phyloP scores from a whole-genome alignment of 2,329 filamentous ascomycete species.

The Parafenestella ontariensis region DNA sequence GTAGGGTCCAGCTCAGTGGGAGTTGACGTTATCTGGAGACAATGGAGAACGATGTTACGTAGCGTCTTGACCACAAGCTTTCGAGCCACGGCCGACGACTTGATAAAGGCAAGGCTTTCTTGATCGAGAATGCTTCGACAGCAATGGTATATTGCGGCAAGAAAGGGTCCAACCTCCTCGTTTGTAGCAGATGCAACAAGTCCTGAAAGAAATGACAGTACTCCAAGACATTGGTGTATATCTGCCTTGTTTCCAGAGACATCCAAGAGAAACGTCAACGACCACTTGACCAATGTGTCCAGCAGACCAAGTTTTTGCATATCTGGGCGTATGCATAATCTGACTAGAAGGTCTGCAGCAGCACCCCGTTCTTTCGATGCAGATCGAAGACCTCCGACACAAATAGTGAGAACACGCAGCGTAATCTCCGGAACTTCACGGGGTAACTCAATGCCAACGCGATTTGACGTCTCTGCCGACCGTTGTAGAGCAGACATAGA shows the following conservation, averaged over 20 bases:
- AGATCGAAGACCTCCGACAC: slow-evolving; percentile 72
- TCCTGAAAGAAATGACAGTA: slow-evolving; percentile 80
- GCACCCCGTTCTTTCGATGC: slow-evolving; percentile 89
- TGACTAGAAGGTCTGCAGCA: slow-evolving; percentile 81
- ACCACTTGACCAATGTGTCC: slow-evolving; percentile 72
- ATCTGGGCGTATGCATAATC: slow-evolving; percentile 82
- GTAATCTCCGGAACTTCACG: slow-evolving; percentile 72
- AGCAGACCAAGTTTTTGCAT: slow-evolving; percentile 82
- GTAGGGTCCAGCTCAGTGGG: slow-evolving; percentile 47
- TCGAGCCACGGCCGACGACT: slow-evolving; percentile 77
- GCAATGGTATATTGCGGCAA: slow-evolving; percentile 70
- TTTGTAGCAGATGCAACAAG: slow-evolving; percentile 75
- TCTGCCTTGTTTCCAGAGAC: slow-evolving; percentile 53
- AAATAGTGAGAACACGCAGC: slow-evolving; percentile 72
- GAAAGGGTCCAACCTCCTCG: slow-evolving; percentile 73
- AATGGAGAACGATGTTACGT: slow-evolving; percentile 73
- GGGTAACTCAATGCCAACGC: slow-evolving; percentile 62
- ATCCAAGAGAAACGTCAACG: slow-evolving; percentile 66
- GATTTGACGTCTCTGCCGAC: slow-evolving; percentile 37
- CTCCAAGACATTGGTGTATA: slow-evolving; percentile 79
- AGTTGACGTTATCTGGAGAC: slow-evolving; percentile 55
- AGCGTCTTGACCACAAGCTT: slow-evolving; percentile 88
- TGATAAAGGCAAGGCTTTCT: slow-evolving; percentile 62
- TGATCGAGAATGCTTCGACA: slow-evolving; percentile 66
- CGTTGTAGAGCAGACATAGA: slow-evolving; percentile 72